Percentiles rank a stretch among this genome's conserved stretches.
phyloP scores from a whole-genome alignment of 2,329 filamentous ascomycete species.

The Phialophora macrospora region DNA sequence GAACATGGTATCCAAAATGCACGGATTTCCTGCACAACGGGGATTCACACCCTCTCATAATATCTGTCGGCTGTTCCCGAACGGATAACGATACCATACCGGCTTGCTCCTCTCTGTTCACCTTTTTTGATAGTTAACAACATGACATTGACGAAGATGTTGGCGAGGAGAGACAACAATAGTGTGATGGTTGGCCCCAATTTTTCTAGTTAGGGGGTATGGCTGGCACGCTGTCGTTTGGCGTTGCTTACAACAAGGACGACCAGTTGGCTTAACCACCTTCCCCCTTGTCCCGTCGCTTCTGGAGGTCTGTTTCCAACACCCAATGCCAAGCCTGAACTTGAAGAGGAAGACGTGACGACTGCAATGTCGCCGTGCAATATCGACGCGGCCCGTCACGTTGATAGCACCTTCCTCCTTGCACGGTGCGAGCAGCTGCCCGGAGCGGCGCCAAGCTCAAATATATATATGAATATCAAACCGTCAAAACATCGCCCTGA shows the following conservation, averaged over 20 bases:
- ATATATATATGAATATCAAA: not conserved
- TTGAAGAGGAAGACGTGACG: not conserved
- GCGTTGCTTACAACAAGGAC: not conserved
- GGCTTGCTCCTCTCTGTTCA: not conserved
- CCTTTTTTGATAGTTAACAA: not conserved
- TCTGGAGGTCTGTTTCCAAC: not conserved
- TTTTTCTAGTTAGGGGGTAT: not conserved
- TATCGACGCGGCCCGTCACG: not conserved
- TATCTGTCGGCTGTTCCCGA: not conserved
- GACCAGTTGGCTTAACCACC: not conserved
- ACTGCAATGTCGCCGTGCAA: not conserved
- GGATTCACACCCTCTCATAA: not conserved
- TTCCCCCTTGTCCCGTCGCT: not conserved
- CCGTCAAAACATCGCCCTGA: not conserved
- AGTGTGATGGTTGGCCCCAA: not conserved
- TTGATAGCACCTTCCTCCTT: not conserved
- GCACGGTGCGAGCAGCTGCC: not conserved
- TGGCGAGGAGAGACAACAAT: not conserved
- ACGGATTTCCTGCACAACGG: not conserved
- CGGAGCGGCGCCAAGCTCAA: not conserved
- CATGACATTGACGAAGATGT: not conserved
- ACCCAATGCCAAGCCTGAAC: not conserved
- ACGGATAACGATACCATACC: not conserved
- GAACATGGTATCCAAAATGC: not conserved
- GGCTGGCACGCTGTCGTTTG: not conserved